Evolutionary conservation across 208 protist genomes (phyloP), one percentile per base, ranked within the genome.

Genomic region (Herpetomonas samuelpessoai): DNA sequence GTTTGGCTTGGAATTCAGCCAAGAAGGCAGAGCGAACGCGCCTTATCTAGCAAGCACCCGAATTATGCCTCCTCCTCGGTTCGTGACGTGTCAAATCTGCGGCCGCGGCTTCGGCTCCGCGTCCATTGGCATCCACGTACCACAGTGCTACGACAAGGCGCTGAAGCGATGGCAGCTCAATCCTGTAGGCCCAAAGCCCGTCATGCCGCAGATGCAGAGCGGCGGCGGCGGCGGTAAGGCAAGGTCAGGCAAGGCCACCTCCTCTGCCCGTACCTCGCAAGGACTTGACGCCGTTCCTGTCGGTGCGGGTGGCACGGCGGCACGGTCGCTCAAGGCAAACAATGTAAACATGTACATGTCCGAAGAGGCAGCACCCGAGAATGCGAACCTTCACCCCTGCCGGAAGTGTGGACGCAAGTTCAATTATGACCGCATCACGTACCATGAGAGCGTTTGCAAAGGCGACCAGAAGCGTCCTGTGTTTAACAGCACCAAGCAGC

Each of bases 381-480:
- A 88, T 62, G 51, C 66, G 30, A 89, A 91, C 57, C 73, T 92
- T 18, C 84, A 92, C 60, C 81, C 83, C n/a, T 97, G 93, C 71
- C 73, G 72, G 44, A 83, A 81, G 55, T 97, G 93, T 47, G 88
- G 88, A 12, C 77, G 93, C 26, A 84, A 31, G 44, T 97, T 97
- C 69, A 78, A 86, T 50, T 90, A 75, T 61, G 89, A 96, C 65
- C 86, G 93, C 39, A 82, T 96, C 28, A 55, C 68, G 14, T 95
- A 96, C 65, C 93, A 97, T 76, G 91, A 96, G 57, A 91, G 83
- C 49, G 85, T 93, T 18, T 97, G 93, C 75, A 86, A 87, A 26
- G 83, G 79, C 1, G 62, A 86, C 58, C 39, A 68, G 44, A 87
- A 92, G 53, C 85, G 89, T 27, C 72, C 63, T 28, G 71, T 83